These are phyloP conservation scores for Helianthus tuberosus DNA, from an alignment of 129 eudicot genomes.

Conservation along the genomic window DNA sequence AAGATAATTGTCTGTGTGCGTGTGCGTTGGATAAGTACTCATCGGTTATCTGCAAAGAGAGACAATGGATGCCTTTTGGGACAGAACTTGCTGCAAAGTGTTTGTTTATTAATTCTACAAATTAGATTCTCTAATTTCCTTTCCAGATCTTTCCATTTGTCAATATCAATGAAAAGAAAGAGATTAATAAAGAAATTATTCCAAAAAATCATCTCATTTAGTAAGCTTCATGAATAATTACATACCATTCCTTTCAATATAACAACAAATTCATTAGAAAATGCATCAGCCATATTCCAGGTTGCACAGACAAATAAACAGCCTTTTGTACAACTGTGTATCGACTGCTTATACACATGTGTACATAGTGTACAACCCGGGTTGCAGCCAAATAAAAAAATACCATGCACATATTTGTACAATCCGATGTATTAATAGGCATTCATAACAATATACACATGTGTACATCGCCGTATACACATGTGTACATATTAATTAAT, in stretches of 20 bases:
- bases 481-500: no score
- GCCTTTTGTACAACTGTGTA: no score
- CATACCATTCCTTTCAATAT: conserved; percentile 93
- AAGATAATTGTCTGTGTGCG: conserved; percentile 88
- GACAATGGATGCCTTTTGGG: conserved; percentile 95
- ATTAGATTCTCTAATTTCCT: conserved; percentile 83
- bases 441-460: no score
- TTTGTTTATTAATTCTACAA: conserved; percentile 88
- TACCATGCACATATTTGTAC: no score
- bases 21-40: conserved; percentile 98
- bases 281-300: no score
- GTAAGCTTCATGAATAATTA: conserved; percentile 1
- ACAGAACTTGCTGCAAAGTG: conserved; percentile 95
- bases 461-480: no score
- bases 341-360: no score
- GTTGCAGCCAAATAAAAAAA: no score
- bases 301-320: no score
- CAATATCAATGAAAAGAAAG: conserved; percentile 19
- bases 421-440: no score
- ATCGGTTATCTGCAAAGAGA: conserved; percentile 85
- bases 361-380: no score
- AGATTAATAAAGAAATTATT: background rate
- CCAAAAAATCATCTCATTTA: background rate
- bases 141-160: conserved; percentile 94
- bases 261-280: conserved; percentile 80